Evolutionary conservation across 169 alveolate genomes (phyloP), one percentile per base, ranked within the genome.

Genomic region (Babesia bigemina): DNA sequence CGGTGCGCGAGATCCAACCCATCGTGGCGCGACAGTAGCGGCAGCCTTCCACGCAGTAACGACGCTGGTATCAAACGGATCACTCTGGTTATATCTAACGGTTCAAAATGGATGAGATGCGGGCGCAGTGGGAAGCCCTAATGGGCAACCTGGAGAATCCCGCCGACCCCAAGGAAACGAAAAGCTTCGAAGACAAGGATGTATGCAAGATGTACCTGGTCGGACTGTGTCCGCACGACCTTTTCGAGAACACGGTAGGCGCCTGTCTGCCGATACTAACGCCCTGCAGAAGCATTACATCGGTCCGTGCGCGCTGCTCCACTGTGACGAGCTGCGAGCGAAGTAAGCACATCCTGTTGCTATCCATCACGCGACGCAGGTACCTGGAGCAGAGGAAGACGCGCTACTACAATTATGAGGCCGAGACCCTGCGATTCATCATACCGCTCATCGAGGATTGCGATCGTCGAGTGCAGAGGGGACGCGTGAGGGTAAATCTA

Each of bases 181-280:
- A 88, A 66, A 59, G 81, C 55, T 79, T 87, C 79, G 66, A 85
- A 21, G 95, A 92, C 67, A 78, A 77, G 24, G 93, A 89, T 60
- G 95, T 92, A 7, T 92, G 95, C 85, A 91, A 82, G 67, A 75
- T 84, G 70, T 92, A 69, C 71, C 76, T 92, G 33, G 85, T 93
- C 9, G 95, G 95, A 36, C 60, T 92, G 50, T 92, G 95, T 70
- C 95, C 95, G 48, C 92, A 88, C 62, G 95, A 92, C 69, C 84
- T 92, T 50, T 92, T 92, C 70, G 95, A 89, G 57, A 91, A 92
- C 66, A 92, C 95, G 85, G 93, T 89, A 76, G 10, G 81, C 29
- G n/a, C 10, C 22, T 8, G 21, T 21, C 19, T 19, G 1, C 14
- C 19, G 42, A 14, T 6, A 0, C 0, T 44, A 28, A 67, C 56